A percentile compares a stretch with the other conserved stretches of the same genome.
These are phyloP conservation scores for Biscogniauxia mediterranea DNA, from an alignment of 2,329 filamentous ascomycete species.

Conservation along the genomic window DNA sequence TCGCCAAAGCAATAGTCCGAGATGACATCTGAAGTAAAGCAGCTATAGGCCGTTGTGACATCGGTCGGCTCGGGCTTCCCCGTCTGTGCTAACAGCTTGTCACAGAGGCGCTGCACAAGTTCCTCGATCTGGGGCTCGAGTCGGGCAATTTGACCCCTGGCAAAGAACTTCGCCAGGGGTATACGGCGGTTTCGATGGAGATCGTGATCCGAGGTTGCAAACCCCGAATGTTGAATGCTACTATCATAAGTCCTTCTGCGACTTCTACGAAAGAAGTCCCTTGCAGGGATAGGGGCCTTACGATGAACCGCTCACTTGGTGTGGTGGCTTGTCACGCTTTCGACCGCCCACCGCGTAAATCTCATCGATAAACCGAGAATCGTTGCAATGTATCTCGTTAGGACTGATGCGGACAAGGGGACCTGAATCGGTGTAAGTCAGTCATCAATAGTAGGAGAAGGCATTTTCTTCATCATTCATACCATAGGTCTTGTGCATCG, in stretches of 20 bases:
- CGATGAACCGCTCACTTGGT: conserved; percentile 11
- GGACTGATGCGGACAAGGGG: conserved; percentile 19
- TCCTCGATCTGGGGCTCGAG: conserved; percentile 31
- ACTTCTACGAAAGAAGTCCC: no score
- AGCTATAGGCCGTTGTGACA: conserved; percentile 19
- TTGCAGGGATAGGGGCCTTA: conserved; percentile 4
- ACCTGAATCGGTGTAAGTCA: conserved; percentile 1
- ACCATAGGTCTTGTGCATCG: conserved; percentile 22
- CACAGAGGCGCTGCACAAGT: conserved; percentile 27
- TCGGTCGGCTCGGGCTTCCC: conserved; percentile 8
- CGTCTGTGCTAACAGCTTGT: conserved; percentile 25
- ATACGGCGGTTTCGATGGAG: conserved; percentile 27
- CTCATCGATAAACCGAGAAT: conserved; percentile 13
- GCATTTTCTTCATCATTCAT: background rate
- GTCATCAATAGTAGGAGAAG: background rate
- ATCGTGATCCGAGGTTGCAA: conserved; percentile 28
- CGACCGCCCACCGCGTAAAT: conserved; percentile 13
- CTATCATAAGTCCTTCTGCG: background rate
- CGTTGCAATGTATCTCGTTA: conserved; percentile 17
- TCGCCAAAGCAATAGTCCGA: conserved; percentile 24
- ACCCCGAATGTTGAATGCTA: conserved; percentile 11
- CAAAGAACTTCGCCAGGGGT: conserved; percentile 34
- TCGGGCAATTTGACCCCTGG: conserved; percentile 27
- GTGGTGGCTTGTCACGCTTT: conserved; percentile 14
- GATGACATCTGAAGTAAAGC: conserved; percentile 23